Conservation (phyloP, 768 basidiomycete genomes). For the Amanita muscaria region DNA sequence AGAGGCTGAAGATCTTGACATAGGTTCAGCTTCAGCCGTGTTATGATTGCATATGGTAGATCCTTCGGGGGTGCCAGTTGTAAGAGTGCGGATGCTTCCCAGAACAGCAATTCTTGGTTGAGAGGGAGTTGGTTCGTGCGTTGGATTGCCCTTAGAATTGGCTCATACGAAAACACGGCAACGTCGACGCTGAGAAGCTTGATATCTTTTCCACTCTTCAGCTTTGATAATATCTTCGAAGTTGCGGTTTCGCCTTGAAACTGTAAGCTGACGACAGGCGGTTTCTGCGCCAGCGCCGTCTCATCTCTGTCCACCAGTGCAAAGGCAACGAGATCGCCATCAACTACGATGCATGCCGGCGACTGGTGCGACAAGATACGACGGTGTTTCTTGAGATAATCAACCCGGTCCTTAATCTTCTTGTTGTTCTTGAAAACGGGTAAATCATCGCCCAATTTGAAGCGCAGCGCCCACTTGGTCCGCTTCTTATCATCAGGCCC, state of each 20-base stretch:
- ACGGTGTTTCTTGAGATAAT: conserved; percentile 27
- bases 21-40: conserved; percentile 24
- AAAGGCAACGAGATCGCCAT: conserved; percentile 41
- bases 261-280: conserved; percentile 45
- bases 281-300: conserved; percentile 35
- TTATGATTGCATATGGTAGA: conserved; percentile 11
- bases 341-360: conserved; percentile 41
- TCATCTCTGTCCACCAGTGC: conserved; percentile 48
- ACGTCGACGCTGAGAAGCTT: conserved; percentile 51
- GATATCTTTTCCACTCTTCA: conserved; percentile 28
- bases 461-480: conserved; percentile 32
- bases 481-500: conserved; percentile 19
- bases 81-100: conserved; percentile 27
- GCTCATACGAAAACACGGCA: conserved; percentile 54
- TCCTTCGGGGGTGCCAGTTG: conserved; percentile 6
- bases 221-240: conserved; percentile 27
- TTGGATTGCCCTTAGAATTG: conserved; percentile 51
- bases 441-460: conserved; percentile 28
- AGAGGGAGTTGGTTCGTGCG: conserved; percentile 36
- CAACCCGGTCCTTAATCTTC: conserved; percentile 25
- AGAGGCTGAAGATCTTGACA: conserved; percentile 31
- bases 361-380: conserved; percentile 47
- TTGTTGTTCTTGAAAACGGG: conserved; percentile 24
- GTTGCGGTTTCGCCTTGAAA: conserved; percentile 35
- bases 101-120: conserved; percentile 42